Base-by-base conservation (phyloP, 768 basidiomycete genomes). In the Tephrocybe rancida region DNA sequence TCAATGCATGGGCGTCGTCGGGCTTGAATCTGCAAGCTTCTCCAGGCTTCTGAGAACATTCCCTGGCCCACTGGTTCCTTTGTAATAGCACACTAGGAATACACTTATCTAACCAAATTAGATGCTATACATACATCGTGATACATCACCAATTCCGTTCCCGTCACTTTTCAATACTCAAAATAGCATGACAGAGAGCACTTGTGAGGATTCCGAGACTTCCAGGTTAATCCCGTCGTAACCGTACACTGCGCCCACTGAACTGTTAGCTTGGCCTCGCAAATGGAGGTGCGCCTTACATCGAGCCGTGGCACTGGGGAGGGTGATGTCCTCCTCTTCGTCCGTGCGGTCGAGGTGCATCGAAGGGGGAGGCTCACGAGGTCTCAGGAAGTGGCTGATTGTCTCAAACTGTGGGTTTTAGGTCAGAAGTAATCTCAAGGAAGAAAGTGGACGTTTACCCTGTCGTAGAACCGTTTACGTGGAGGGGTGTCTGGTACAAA, bases 171-270 rank as follows among this genome's bases (percentile, higher is more conserved):
- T 13, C 21, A 42, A 22, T 35, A n/a, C 37, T 79, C 61, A 88
- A 68, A 90, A 88, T 41, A 92, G 66, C 62, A 77, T 87, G 9
- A 93, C 85, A 26, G 86, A 76, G 16, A 87, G 81, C 24, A 94
- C 86, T 61, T 91, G 89, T 2, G 87, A 90, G 19, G 84, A 77
- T 58, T 90, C 87, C 10, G 88, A 84, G 11, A 88, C 87, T 61
- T 94, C 92, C 25, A 92, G 68, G 45, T 92, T 84, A 38, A 91
- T 81, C 21, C 92, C 91, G 54, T 92, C 86, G 61, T 90, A 92
- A 26, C 91, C 90, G 54, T 89, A 75, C 18, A 92, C 85, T 87
- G 30, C 51, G 59, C 58, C 65, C 50, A 50, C 21, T 42, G 5
- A 48, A 18, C 35, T 32, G 50, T 61, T 24, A 60, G 55, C 21